Evolutionary conservation across 768 basidiomycete genomes (phyloP), one percentile per base, ranked within the genome.

Genomic region (Russula olivacea): DNA sequence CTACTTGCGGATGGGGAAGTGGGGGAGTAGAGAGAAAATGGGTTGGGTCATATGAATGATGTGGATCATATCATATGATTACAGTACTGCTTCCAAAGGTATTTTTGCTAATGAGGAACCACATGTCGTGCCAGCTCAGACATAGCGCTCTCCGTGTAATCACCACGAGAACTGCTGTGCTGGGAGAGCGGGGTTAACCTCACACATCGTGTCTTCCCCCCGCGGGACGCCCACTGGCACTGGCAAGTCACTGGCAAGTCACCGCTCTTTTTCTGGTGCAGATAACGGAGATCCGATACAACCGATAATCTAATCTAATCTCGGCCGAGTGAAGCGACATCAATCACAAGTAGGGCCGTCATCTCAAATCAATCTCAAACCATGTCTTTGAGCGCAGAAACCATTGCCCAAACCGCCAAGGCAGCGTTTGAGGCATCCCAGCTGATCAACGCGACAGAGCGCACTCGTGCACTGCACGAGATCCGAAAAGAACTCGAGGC

Each of bases 341-440:
- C 34, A 34, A 11, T 1, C 34, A 11, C 34, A 11, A 34, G 34
- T 12, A 34, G 1, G 6, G 11, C 34, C 34, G 11, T 34, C 36
- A 36, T 36, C 36, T 11, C 34, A 2, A 34, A 30, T n/a, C n/a
- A n/a, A 32, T 36, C 34, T 34, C 36, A n/a, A n/a, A 36, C 34
- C 21, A 63, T 58, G 57, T 58, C 51, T 14, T 17, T 36, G n/a
- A 58, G 43, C 36, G 81, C 79, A n/a, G 76, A 79, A 72, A 75
- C 72, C 17, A 87, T 98, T 61, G 97, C 96, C 15, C 81, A 78
- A 70, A 79, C 82, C 2, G 93, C 94, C 25, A 91, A 93, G 72
- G 71, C 75, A 9, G 91, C 96, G 0, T 99, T 96, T 71, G 87
- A 94, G 69, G 80, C 81, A 21, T 93, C 94, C 5, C 96, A 97